Evolutionary conservation across 257 asterid genomes (phyloP), one percentile per base, ranked within the genome.

Genomic region (Fraxinus anomala): DNA sequence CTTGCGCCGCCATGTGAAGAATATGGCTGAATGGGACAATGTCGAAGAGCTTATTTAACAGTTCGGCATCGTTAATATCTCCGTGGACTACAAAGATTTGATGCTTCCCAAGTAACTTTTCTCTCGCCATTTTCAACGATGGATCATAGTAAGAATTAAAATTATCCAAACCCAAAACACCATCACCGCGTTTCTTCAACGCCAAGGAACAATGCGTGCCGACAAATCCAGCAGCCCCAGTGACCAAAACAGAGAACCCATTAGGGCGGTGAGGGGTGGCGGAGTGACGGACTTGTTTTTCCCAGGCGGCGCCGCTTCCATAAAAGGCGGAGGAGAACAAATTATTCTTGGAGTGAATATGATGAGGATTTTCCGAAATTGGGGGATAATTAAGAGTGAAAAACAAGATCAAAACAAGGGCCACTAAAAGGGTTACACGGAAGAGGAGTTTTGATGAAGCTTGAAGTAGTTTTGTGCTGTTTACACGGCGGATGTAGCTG

Each of bases 221-320:
- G 6, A 94, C 99, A 75, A 94, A 94, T 0, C 99, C 99, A 10
- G 88, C 97, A 0, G 99, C 99, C 2, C 99, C 99, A 2, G 99
- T 94, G 69, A 94, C 96, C 7, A 94, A 82, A 19, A 94, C 92
- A 7, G 99, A 92, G 81, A 92, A 81, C 1, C 99, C 99, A 56
- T 91, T 82, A 51, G 90, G 85, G 31, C 97, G 95, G 70, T 88
- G 91, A 14, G 97, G 97, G 1, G 99, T 94, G 68, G 97, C 69
- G 70, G 99, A 92, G 73, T 84, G 96, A 3, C 95, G 96, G 73
- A 94, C 93, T 19, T 86, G 91, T 70, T 94, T 94, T 83, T 91
- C 97, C 96, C 96, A 92, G 34, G 89, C 74, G 0, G 97, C 88
- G 30, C 97, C 96, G 79, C 86, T 28, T 59, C 92, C 91, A 85